Conservation (phyloP, 164 flowering plant species). For the Vitis labrusca region DNA sequence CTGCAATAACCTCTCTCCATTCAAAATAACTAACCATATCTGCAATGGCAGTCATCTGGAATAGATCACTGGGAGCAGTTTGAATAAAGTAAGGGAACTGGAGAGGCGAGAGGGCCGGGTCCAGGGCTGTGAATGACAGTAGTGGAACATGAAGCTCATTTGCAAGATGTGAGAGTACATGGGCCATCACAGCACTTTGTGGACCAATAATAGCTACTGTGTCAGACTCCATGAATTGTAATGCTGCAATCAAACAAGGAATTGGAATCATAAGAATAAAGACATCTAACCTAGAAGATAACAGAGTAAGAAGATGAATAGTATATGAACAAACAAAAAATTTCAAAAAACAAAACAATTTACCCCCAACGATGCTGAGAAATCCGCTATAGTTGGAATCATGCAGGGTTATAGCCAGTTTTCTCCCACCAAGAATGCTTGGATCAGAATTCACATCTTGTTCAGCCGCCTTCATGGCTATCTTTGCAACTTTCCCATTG, state of each 20-base stretch:
- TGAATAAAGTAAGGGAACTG: slow-evolving; percentile 68
- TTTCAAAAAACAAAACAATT: background rate
- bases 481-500: slow-evolving; percentile 54
- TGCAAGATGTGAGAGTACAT: slow-evolving; percentile 60
- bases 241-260: slow-evolving; percentile 34
- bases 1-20: slow-evolving; percentile 48
- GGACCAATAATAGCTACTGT: slow-evolving; percentile 68
- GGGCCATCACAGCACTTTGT: slow-evolving; percentile 58
- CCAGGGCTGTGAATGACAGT: slow-evolving; percentile 67
- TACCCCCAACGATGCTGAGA: slow-evolving; percentile 63
- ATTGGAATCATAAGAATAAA: slow-evolving; percentile 1
- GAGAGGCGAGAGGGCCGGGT: slow-evolving; percentile 57
- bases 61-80: slow-evolving; percentile 63
- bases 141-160: slow-evolving; percentile 66
- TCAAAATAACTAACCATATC: slow-evolving; percentile 51
- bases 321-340: background rate
- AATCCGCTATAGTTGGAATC: slow-evolving; percentile 69
- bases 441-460: slow-evolving; percentile 67
- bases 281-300: background rate
- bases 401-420: slow-evolving; percentile 39
- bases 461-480: slow-evolving; percentile 73
- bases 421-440: slow-evolving; percentile 53
- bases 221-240: slow-evolving; percentile 57
- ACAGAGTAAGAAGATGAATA: background rate
- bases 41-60: slow-evolving; percentile 65